A percentile compares a stretch with the other conserved stretches of the same genome.
Conservation (phyloP, 2,329 filamentous ascomycete species). For the Sphaerostilbella broomeana region DNA sequence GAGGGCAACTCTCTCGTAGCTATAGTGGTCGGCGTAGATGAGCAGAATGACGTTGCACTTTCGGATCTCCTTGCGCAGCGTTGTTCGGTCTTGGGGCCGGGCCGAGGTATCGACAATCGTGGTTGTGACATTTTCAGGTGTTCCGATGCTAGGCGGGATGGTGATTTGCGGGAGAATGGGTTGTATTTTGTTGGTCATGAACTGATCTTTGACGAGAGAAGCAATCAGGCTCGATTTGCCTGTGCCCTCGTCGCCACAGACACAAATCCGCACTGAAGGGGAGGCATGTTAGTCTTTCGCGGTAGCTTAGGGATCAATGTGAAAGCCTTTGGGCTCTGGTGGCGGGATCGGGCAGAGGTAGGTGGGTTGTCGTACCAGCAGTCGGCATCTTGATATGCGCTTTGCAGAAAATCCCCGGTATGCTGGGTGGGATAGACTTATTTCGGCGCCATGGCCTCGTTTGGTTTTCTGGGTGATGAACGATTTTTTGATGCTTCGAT, state of each 20-base stretch:
- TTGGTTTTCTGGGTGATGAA: too few relatives aligned
- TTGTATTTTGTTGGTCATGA: constrained; percentile 93
- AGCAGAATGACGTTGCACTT: constrained; percentile 96
- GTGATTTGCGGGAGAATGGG: constrained; percentile 91
- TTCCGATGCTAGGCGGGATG: constrained; percentile 85
- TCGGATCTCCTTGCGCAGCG: constrained; percentile 85
- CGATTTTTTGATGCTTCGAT: too few relatives aligned
- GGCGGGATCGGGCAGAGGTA: too few relatives aligned
- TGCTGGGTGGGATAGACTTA: constrained; percentile 7
- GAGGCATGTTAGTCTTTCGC: constrained; percentile 2
- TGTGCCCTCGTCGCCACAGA: constrained; percentile 94
- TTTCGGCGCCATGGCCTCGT: constrained; percentile 17
- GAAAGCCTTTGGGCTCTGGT: not conserved
- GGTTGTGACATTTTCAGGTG: constrained; percentile 93
- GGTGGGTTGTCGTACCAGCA: constrained; percentile 13
- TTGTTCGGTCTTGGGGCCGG: constrained; percentile 84
- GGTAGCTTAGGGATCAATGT: not conserved
- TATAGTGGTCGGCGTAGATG: constrained; percentile 98
- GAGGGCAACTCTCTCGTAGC: constrained; percentile 91
- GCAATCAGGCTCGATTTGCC: constrained; percentile 92
- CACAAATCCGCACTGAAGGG: constrained; percentile 71
- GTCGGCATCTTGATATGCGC: constrained; percentile 22
- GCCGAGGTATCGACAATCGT: constrained; percentile 97
- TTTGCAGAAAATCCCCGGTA: constrained; percentile 3
- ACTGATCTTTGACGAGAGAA: constrained; percentile 93